phyloP scores from a whole-genome alignment of 352 stramenopile genomes.

The Pythium brachiatum region DNA sequence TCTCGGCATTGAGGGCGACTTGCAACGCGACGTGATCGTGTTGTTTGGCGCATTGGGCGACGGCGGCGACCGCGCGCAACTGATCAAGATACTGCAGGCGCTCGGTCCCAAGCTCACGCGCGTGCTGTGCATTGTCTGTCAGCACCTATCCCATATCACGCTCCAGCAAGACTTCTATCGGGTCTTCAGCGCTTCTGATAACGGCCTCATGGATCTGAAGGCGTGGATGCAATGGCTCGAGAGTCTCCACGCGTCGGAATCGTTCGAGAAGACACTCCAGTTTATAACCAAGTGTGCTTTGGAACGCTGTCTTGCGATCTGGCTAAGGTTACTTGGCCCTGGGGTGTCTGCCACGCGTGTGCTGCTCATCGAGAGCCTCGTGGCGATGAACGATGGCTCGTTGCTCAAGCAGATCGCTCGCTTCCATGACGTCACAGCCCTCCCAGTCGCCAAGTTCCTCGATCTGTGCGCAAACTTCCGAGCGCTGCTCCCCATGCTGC shows the following conservation, averaged over 20 bases:
- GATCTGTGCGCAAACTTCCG: slow-evolving; percentile 37
- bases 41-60: slow-evolving; percentile 49
- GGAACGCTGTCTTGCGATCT: slow-evolving; percentile 46
- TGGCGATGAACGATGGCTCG: slow-evolving; percentile 21
- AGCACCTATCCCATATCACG: slow-evolving; percentile 35
- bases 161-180: slow-evolving; percentile 55
- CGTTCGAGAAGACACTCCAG: slow-evolving; percentile 27
- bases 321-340: slow-evolving; percentile 41
- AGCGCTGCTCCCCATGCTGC: slow-evolving; percentile 28
- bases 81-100: slow-evolving; percentile 57
- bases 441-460: slow-evolving; percentile 36
- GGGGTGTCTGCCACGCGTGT: slow-evolving; percentile 30
- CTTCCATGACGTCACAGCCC: slow-evolving; percentile 52
- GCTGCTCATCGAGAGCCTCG: slow-evolving; percentile 30
- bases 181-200: slow-evolving; percentile 39
- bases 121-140: slow-evolving; percentile 40
- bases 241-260: neutral
- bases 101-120: slow-evolving; percentile 32
- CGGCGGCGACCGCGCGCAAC: slow-evolving; percentile 35
- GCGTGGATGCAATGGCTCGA: slow-evolving; percentile 58
- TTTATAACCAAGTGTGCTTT: slow-evolving; percentile 43
- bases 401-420: slow-evolving; percentile 51
- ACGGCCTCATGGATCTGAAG: slow-evolving; percentile 31
- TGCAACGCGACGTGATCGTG: slow-evolving; percentile 28
- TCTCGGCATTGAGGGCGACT: slow-evolving; percentile 30